These are phyloP conservation scores for Metschnikowia hibisci DNA, from an alignment of 805 yeast species.

Conservation along the genomic window DNA sequence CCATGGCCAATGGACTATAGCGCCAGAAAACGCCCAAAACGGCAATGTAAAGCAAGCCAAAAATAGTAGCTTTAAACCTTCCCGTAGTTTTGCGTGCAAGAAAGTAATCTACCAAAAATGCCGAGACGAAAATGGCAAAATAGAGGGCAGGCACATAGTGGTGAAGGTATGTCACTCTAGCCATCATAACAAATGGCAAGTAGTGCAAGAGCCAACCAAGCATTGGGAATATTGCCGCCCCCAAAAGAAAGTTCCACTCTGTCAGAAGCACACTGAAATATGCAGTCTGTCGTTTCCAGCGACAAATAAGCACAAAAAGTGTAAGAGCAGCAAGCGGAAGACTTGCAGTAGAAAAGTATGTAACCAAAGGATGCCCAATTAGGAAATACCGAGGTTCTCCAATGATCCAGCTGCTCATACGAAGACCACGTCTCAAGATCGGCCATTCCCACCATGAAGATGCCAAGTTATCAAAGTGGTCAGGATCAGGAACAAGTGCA, in stretches of 20 bases:
- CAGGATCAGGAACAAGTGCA: constrained; percentile 73
- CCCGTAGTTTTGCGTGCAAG: constrained; percentile 18
- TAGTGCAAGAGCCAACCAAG: constrained; percentile 40
- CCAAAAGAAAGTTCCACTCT: constrained; percentile 26
- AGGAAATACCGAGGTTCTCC: constrained; percentile 55
- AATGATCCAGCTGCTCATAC: constrained; percentile 71
- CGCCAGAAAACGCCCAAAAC: constrained; percentile 15
- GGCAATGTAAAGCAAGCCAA: constrained; percentile 8
- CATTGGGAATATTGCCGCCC: constrained; percentile 34
- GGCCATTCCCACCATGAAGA: constrained; percentile 90
- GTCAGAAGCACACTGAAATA: constrained; percentile 21
- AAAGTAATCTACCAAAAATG: constrained; percentile 20
- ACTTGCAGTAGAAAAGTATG: constrained; percentile 48
- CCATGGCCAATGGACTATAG: constrained; percentile 16
- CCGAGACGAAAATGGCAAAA: constrained; percentile 26
- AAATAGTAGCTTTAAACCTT: constrained; percentile 10
- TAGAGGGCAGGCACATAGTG: constrained; percentile 44
- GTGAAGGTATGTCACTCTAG: constrained; percentile 41
- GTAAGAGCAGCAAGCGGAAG: constrained; percentile 22
- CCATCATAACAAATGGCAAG: constrained; percentile 40
- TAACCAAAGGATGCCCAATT: constrained; percentile 69
- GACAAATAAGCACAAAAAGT: constrained; percentile 17
- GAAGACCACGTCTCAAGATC: constrained; percentile 65
- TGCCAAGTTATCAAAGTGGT: constrained; percentile 67
- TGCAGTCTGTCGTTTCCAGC: constrained; percentile 33